Evolutionary conservation across 768 basidiomycete species (phyloP).

Genomic region (Auricularia heimuer): DNA sequence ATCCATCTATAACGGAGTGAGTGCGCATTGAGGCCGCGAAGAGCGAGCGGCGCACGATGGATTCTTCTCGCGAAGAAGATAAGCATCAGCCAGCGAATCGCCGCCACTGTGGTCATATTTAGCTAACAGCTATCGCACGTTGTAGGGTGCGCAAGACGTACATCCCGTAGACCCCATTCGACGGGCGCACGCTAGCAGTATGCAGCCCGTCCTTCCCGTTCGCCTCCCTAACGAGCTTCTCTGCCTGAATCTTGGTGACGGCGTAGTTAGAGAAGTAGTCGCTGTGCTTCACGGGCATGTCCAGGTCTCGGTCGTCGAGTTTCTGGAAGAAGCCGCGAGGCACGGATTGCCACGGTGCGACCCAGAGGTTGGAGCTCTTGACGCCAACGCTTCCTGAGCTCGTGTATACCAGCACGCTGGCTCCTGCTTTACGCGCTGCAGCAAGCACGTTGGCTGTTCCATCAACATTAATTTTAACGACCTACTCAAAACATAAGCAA

Average conservation of each 20-base stretch:
- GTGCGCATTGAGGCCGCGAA: background rate
- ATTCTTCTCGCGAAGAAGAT: slow-evolving; percentile 48
- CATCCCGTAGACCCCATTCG: slow-evolving; percentile 63
- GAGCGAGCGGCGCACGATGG: slow-evolving; percentile 18
- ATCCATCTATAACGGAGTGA: slow-evolving; percentile 39
- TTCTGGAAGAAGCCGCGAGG: slow-evolving; percentile 52
- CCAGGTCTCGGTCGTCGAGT: slow-evolving; percentile 43
- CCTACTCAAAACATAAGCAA: slow-evolving; percentile 16
- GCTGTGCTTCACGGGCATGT: slow-evolving; percentile 42
- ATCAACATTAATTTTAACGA: slow-evolving; percentile 51
- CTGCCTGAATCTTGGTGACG: slow-evolving; percentile 50
- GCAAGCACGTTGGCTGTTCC: slow-evolving; percentile 62
- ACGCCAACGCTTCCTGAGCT: slow-evolving; percentile 62
- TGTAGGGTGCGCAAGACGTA: background rate
- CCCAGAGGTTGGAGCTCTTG: slow-evolving; percentile 46
- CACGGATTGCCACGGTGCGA: slow-evolving; percentile 67
- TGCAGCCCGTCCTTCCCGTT: slow-evolving; percentile 27
- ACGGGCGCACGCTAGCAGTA: slow-evolving; percentile 60
- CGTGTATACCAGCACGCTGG: slow-evolving; percentile 52
- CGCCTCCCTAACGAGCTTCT: slow-evolving; percentile 36
- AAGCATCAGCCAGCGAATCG: slow-evolving; percentile 56
- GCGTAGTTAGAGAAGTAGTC: slow-evolving; percentile 77
- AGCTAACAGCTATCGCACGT: too few relatives aligned
- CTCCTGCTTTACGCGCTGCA: slow-evolving; percentile 46
- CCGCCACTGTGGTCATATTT: slow-evolving; percentile 31